phyloP scores from a whole-genome alignment of 176 grass and related monocot species.

The Olyra latifolia region DNA sequence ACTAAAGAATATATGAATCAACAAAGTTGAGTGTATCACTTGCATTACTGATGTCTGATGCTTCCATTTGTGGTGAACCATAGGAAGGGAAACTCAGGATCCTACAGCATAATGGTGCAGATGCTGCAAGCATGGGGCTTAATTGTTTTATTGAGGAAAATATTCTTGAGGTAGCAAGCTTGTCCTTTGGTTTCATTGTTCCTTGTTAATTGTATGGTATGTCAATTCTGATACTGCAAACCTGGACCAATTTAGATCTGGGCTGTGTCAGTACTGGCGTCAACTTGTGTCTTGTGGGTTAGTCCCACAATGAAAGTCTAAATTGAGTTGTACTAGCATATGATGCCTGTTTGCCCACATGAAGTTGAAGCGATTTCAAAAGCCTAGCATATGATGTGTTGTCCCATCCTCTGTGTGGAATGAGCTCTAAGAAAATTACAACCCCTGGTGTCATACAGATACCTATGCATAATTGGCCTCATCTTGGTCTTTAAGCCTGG shows the following conservation, averaged over 20 bases:
- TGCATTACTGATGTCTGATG: slow-evolving; percentile 39
- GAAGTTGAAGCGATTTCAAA: not conserved
- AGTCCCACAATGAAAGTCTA: not conserved
- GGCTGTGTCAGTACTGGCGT: not conserved
- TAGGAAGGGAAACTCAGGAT: slow-evolving; percentile 98
- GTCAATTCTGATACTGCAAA: not conserved
- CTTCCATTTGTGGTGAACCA: slow-evolving; percentile 27
- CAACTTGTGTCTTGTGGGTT: too few species aligned
- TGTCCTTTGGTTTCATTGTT: not conserved
- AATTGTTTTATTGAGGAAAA: slow-evolving; percentile 64
- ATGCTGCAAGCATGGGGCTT: slow-evolving; percentile 43
- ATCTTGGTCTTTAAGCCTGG: not conserved
- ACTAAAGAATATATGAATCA: slow-evolving; percentile 24
- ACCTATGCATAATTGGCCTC: not conserved
- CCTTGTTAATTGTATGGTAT: slow-evolving; percentile 8
- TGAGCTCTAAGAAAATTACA: not conserved
- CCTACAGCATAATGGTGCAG: slow-evolving; percentile 71
- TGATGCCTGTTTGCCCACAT: not conserved
- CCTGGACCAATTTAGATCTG: not conserved
- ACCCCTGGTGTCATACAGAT: not conserved
- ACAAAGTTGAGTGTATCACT: slow-evolving; percentile 10
- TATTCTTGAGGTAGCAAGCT: slow-evolving; percentile 59
- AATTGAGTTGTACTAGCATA: not conserved
- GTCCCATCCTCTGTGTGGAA: not conserved
- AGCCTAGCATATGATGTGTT: not conserved